Percentiles rank a stretch among this genome's conserved stretches.
phyloP scores from a whole-genome alignment of 2,329 filamentous ascomycete species.

The Curvularia eragrostidis region DNA sequence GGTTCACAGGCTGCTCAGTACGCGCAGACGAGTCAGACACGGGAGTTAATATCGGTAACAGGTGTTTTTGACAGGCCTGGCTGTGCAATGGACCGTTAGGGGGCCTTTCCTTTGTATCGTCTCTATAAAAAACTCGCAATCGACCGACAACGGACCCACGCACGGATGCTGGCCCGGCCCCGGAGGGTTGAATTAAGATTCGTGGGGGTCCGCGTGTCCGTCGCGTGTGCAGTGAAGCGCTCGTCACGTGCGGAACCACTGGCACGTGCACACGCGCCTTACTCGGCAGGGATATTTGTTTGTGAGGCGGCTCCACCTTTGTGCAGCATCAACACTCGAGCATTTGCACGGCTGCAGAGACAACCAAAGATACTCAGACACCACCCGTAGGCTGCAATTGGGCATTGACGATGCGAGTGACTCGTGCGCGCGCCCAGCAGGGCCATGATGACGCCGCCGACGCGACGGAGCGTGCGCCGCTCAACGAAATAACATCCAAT shows the following conservation, averaged over 20 bases:
- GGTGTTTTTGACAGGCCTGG: neutral
- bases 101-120: slow-evolving; percentile 7
- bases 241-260: slow-evolving; percentile 25
- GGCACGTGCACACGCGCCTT: slow-evolving; percentile 18
- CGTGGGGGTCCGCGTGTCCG: slow-evolving; percentile 12
- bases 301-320: slow-evolving; percentile 23
- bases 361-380: slow-evolving; percentile 9
- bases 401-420: slow-evolving; percentile 50
- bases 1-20: neutral
- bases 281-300: slow-evolving; percentile 28
- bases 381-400: slow-evolving; percentile 4
- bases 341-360: slow-evolving; percentile 21
- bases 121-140: slow-evolving; percentile 2
- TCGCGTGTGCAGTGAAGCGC: slow-evolving; percentile 15
- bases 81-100: slow-evolving; percentile 1
- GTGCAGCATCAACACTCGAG: slow-evolving; percentile 25
- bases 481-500: slow-evolving; percentile 53
- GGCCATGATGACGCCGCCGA: slow-evolving; percentile 48
- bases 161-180: slow-evolving; percentile 13
- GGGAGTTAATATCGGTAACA: slow-evolving; percentile 2
- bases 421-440: slow-evolving; percentile 53
- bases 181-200: slow-evolving; percentile 2
- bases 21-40: slow-evolving; percentile 6
- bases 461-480: slow-evolving; percentile 45
- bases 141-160: slow-evolving; percentile 3